Base-by-base conservation (phyloP, 2,329 filamentous ascomycete species). In the Pseudogymnoascus sp. region DNA sequence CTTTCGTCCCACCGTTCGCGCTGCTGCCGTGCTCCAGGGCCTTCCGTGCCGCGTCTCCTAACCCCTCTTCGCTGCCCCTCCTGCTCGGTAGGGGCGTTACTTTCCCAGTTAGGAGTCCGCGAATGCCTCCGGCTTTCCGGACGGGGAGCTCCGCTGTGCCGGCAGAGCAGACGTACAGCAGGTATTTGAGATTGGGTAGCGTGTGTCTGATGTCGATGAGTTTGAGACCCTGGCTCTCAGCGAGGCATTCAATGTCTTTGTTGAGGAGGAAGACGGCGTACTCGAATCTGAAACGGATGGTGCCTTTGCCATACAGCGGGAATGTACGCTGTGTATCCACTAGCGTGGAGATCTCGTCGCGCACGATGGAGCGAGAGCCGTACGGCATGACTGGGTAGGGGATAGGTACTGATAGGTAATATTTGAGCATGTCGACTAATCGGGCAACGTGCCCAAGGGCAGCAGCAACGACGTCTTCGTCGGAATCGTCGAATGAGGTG, bases 191-290 rank as follows among this genome's bases (percentile, higher is more conserved):
- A 71, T 99, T 99, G 1, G 93, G 92, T 5, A 97, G 78, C 0
- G 93, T 96, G 68, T 97, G 91, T 4, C 95, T 84, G 16, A 97
- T 91, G 71, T 99, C 95, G 66, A 97, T 83, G 1, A 96, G 87
- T 55, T 88, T 87, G 11, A 97, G 78, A 0, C 88, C 88, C 67
- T 92, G 87, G 1, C 81, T 79, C 3, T 79, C 77, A 64, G 85
- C 87, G 3, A 88, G 77, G 0, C 80, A 76, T 69, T 97, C 93
- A 62, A 99, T 93, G 71, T 97, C 81, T 76, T 97, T 97, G 78
- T 97, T 97, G 12, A 99, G 82, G n/a, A 97, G 79, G 70, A 97
- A 99, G 72, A 96, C 95, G 9, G 82, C 95, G 73, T 97, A 99
- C 70, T 97, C 93, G 74, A 97, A 97, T 2, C 93, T 87, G 77